Percentiles rank a stretch among this genome's conserved stretches.
phyloP scores from a whole-genome alignment of 129 eudicot species.

The Arctium lappa region DNA sequence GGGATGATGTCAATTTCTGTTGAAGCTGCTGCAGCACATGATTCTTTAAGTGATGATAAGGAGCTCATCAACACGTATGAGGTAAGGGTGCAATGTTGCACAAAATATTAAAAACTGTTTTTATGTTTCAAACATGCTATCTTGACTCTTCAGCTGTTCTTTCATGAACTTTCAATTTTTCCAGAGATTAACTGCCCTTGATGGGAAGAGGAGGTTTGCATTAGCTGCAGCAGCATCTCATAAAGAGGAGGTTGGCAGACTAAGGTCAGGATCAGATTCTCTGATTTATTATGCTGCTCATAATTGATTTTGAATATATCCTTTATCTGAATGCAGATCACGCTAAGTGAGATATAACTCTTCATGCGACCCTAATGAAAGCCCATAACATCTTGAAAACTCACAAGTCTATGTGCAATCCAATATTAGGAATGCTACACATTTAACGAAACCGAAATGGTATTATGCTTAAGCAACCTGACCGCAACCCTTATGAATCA shows the following conservation, averaged over 20 bases:
- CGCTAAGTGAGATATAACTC: not conserved
- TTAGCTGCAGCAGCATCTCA: conserved; percentile 97
- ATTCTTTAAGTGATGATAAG: conserved; percentile 85
- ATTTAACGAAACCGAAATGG: not conserved
- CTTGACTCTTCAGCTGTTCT: conserved; percentile 3
- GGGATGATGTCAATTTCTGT: conserved; percentile 99
- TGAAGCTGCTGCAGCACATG: conserved; percentile 93
- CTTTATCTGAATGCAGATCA: conserved; percentile 8
- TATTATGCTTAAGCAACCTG: not conserved
- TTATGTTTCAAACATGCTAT: not conserved
- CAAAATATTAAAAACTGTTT: not conserved
- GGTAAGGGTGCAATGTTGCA: conserved; percentile 39
- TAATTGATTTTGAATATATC: not conserved
- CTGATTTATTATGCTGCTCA: not conserved
- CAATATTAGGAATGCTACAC: not conserved
- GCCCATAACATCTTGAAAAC: not conserved
- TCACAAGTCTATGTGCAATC: not conserved
- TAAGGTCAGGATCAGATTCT: conserved; percentile 54
- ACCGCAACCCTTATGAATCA: not conserved
- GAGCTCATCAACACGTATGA: conserved; percentile 93
- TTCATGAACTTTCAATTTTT: not conserved
- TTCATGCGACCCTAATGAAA: not conserved
- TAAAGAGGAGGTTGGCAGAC: conserved; percentile 92
- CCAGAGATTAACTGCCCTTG: conserved; percentile 94
- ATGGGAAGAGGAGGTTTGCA: conserved; percentile 96